Percentiles rank a stretch among this genome's conserved stretches.
These are phyloP conservation scores for Trichoderma asperelloides DNA, from an alignment of 495 filamentous ascomycete species.

Conservation along the genomic window DNA sequence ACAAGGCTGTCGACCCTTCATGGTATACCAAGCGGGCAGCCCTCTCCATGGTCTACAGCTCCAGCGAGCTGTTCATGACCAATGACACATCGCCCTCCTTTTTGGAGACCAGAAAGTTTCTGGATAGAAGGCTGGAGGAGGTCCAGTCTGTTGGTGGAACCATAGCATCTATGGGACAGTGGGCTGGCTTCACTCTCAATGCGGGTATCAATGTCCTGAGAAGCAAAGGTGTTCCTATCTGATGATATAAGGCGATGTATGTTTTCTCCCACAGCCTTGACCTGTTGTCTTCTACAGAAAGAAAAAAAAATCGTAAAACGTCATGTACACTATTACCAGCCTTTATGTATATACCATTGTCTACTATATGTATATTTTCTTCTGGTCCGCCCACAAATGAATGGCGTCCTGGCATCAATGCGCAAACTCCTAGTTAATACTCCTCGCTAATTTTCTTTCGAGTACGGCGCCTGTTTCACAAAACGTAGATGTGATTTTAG, in stretches of 20 bases:
- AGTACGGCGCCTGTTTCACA: no score
- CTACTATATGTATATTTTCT: background rate
- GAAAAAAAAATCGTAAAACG: background rate
- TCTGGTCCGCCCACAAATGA: background rate
- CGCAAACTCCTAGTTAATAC: background rate
- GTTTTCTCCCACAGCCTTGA: background rate
- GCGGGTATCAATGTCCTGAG: conserved; percentile 52
- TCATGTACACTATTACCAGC: conserved; percentile 6
- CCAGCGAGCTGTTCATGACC: conserved; percentile 87
- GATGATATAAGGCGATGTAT: background rate
- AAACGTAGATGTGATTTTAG: background rate
- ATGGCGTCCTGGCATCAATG: background rate
- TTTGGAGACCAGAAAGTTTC: conserved; percentile 66
- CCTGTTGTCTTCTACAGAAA: background rate
- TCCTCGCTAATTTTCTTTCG: background rate
- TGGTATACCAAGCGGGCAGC: conserved; percentile 89
- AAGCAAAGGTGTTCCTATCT: conserved; percentile 56
- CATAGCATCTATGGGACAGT: conserved; percentile 55
- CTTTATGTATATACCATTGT: background rate
- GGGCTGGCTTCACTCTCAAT: conserved; percentile 67
- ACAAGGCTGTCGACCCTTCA: conserved; percentile 65
- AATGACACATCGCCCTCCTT: conserved; percentile 62
- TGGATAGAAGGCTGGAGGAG: conserved; percentile 69
- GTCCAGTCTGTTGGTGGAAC: conserved; percentile 46
- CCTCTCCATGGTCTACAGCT: conserved; percentile 72